Evolutionary conservation across 306 rosid genomes (phyloP), one percentile per base, ranked within the genome.

Genomic region (Castanospermum australe): DNA sequence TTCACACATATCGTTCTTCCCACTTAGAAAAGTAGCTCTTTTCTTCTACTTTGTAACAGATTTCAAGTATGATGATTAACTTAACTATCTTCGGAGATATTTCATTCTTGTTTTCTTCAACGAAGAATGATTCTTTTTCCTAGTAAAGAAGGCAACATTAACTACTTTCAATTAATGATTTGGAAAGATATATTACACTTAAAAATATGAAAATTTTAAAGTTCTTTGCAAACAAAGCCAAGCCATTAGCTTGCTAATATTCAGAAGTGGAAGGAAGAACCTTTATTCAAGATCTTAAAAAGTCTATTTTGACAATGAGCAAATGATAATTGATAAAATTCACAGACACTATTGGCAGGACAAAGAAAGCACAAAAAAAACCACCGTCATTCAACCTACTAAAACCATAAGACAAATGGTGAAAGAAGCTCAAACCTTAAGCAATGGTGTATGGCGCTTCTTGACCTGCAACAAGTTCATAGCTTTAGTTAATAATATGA

Each of bases 361-460:
- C 75, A 73, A 21, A 52, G 10, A 61, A 14, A 36, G 28, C 25
- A 59, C 70, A 56, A 22, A 41, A 17, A 79, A 35, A 5, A 20
- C 47, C 39, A 33, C 25, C 14, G 39, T 62, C 64, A 38, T 1
- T 30, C 67, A 76, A 82, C 75, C 59, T 21, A 57, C 65, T 55
- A 82, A 67, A 77, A 70, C 21, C 59, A 32, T 17, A 21, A 41
- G 25, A 63, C 36, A 64, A 71, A 62, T 20, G 12, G 55, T 28
- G 28, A 75, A 77, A 77, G 76, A 79, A 67, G 75, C 56, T 77
- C 93, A 75, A 81, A 92, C 99, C 99, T 90, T 93, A 84, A 95
- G 83, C 75, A 90, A 76, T 47, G 99, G 99, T 7, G 99, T 91
- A 59, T 91, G 90, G 38, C 12, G 90, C 77, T 81, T 90, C 86